These are phyloP conservation scores for Ogataea ganodermae DNA, from an alignment of 805 yeast genomes.

Conservation along the genomic window DNA sequence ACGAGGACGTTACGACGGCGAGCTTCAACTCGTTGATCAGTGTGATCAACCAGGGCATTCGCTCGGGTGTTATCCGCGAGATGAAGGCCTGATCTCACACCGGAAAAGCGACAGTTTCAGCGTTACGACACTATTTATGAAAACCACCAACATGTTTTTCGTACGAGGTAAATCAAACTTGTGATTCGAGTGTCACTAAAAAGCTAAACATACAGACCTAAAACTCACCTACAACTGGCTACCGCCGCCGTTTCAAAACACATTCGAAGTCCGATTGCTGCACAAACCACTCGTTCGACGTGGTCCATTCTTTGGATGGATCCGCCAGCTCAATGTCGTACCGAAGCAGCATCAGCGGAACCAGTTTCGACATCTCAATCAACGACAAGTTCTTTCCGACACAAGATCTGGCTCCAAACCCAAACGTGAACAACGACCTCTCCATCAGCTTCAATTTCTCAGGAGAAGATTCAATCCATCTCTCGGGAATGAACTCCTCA, in stretches of 20 bases:
- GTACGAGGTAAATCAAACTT: too few relatives aligned
- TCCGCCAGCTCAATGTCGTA: constrained; percentile 12
- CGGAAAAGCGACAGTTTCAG: not conserved
- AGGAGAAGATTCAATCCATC: constrained; percentile 40
- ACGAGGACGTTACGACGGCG: constrained; percentile 58
- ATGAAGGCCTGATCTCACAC: constrained; percentile 7
- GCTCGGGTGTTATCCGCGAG: constrained; percentile 25
- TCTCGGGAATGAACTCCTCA: constrained; percentile 41
- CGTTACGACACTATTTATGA: too few relatives aligned
- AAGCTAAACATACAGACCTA: not conserved
- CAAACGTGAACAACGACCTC: constrained; percentile 46
- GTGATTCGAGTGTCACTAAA: too few relatives aligned
- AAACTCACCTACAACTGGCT: not conserved
- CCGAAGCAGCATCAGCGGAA: constrained; percentile 14
- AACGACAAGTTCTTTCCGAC: constrained; percentile 48
- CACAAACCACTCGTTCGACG: constrained; percentile 23
- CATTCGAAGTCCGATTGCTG: constrained; percentile 17
- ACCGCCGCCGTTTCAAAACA: constrained; percentile 10
- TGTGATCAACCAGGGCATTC: constrained; percentile 41
- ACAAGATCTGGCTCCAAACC: constrained; percentile 50
- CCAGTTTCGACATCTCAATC: constrained; percentile 40
- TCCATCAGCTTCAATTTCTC: constrained; percentile 35
- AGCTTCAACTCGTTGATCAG: constrained; percentile 53
- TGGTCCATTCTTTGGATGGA: constrained; percentile 14
- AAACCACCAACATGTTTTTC: too few relatives aligned